These are phyloP conservation scores for Xylariaceae sp. DNA, from an alignment of 2,329 filamentous ascomycete species.

Conservation along the genomic window DNA sequence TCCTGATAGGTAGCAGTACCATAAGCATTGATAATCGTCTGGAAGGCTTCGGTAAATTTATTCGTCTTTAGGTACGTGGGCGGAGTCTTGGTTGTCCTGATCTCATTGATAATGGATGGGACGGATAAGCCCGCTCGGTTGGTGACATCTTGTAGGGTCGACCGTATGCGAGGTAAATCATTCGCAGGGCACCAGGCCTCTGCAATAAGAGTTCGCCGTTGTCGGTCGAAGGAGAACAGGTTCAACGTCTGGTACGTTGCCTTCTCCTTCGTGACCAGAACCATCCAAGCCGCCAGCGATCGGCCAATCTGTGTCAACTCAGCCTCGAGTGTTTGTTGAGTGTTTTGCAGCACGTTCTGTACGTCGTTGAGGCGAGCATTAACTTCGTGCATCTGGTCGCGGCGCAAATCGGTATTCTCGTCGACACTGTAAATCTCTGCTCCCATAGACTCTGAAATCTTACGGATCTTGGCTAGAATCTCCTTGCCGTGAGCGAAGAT, in stretches of 20 bases:
- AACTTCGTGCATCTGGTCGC: conserved; percentile 96
- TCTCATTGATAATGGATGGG: conserved; percentile 97
- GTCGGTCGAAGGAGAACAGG: conserved; percentile 92
- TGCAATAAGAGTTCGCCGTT: conserved; percentile 91
- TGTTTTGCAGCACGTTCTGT: conserved; percentile 88
- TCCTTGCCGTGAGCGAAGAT: conserved; percentile 99
- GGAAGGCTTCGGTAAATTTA: conserved; percentile 96
- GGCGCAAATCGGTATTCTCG: conserved; percentile 90
- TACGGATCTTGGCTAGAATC: conserved; percentile 96
- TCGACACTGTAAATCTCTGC: conserved; percentile 96
- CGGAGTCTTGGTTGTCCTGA: conserved; percentile 93
- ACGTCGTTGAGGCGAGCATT: conserved; percentile 90
- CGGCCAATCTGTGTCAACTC: conserved; percentile 92
- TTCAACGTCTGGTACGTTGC: conserved; percentile 94
- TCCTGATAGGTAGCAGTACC: conserved; percentile 96
- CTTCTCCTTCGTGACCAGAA: conserved; percentile 97
- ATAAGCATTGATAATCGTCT: conserved; percentile 98
- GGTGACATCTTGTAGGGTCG: conserved; percentile 93
- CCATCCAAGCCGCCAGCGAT: conserved; percentile 93
- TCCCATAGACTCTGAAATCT: conserved; percentile 96
- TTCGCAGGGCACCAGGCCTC: conserved; percentile 97
- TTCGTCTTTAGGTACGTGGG: conserved; percentile 98
- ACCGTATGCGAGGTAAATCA: conserved; percentile 81
- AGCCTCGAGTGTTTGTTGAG: conserved; percentile 86
- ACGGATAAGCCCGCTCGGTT: conserved; percentile 94